A percentile compares a stretch with the other conserved stretches of the same genome.
phyloP scores from a whole-genome alignment of 495 filamentous ascomycete species.

The Lichenothelia convexa region DNA sequence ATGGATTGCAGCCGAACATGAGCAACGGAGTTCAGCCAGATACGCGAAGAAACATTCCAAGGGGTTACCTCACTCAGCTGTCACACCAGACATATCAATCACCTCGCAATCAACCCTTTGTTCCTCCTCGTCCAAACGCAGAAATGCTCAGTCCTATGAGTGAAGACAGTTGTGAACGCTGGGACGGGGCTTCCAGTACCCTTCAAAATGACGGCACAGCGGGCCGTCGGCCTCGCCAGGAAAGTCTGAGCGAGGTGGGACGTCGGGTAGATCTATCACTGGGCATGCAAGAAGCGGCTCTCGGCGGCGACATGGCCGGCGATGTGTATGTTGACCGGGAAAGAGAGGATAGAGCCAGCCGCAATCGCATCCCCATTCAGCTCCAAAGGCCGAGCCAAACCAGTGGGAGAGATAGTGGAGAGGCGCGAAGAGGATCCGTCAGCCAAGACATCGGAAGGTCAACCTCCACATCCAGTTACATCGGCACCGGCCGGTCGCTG shows the following conservation, averaged over 20 bases:
- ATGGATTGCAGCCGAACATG: constrained; percentile 14
- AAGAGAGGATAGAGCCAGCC: too few species aligned
- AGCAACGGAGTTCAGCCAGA: constrained; percentile 3
- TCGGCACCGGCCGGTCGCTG: constrained; percentile 7
- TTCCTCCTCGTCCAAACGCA: background rate
- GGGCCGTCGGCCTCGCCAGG: constrained; percentile 31
- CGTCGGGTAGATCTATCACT: constrained; percentile 62
- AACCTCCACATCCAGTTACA: constrained; percentile 9
- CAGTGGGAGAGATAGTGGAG: constrained; percentile 12
- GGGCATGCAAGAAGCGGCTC: constrained; percentile 42
- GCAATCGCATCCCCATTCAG: constrained; percentile 8
- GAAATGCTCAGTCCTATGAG: background rate
- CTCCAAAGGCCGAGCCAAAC: constrained; percentile 14
- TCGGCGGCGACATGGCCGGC: constrained; percentile 43
- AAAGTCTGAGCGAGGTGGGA: constrained; percentile 33
- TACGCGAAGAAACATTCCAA: too few species aligned
- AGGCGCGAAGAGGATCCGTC: background rate
- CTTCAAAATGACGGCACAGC: constrained; percentile 30
- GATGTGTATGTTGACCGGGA: constrained; percentile 45
- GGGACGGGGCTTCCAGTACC: constrained; percentile 31
- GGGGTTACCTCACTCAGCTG: too few species aligned
- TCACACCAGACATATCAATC: background rate
- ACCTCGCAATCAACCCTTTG: constrained; percentile 1
- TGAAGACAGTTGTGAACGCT: background rate
- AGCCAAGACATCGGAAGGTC: constrained; percentile 9